Evolutionary conservation across 75 land plant species (phyloP).

Genomic region (Cunninghamia lanceolata): DNA sequence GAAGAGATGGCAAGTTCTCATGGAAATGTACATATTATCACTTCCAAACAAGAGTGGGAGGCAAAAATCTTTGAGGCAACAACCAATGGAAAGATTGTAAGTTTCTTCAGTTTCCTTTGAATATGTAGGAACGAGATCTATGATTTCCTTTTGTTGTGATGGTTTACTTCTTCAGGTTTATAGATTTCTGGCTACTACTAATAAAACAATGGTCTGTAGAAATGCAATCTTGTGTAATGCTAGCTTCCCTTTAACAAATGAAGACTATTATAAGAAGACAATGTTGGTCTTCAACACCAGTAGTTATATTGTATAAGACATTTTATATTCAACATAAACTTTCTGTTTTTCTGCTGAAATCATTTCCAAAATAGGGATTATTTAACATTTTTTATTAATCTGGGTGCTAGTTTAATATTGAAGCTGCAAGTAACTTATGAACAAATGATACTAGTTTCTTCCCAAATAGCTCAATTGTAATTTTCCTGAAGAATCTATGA

Average conservation of each 20-base stretch:
- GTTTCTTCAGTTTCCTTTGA: constrained; percentile 6
- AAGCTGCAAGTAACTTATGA: no score
- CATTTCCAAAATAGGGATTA: not conserved
- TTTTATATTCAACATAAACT: not conserved
- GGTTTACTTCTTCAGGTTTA: not conserved
- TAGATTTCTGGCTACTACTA: not conserved
- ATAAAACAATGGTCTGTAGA: not conserved
- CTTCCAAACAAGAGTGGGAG: constrained; percentile 20
- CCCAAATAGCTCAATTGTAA: no score
- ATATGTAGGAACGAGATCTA: not conserved
- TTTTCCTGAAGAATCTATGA: no score
- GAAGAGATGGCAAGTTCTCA: constrained; percentile 20
- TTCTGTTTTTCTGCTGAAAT: not conserved
- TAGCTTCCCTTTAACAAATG: not conserved
- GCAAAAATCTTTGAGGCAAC: constrained; percentile 27
- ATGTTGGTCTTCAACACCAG: not conserved
- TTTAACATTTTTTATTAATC: no score
- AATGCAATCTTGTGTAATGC: not conserved
- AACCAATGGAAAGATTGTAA: constrained; percentile 27
- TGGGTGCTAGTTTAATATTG: not conserved
- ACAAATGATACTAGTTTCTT: no score
- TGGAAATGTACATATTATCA: constrained; percentile 22
- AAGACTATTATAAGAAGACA: not conserved
- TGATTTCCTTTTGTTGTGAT: not conserved
- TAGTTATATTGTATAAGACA: not conserved